Base-by-base conservation (phyloP, 2,329 filamentous ascomycete genomes). In the Chaetomiaceae sp. region DNA sequence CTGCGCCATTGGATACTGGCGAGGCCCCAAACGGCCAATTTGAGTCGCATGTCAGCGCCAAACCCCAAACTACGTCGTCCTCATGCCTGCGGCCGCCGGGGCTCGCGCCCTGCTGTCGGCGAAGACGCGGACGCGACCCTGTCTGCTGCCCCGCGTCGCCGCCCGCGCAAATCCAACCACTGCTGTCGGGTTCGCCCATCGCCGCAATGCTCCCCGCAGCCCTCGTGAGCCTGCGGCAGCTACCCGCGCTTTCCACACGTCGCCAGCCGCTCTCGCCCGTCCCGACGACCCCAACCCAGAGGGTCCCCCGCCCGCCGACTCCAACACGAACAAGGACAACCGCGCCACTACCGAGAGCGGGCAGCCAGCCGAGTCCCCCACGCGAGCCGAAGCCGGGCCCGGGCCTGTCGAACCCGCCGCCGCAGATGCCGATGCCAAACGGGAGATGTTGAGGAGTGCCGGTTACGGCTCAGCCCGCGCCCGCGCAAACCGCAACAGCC, bases 31-130 rank as follows among this genome's bases (percentile, higher is more conserved):
- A 48, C 41, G 27, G 34, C 21, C 48, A 48, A 48, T 51, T 51
- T 18, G 43, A 51, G 13, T 29, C 51, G 48, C 51, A 54, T 58
- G 47, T 30, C 18, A 45, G 23, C 32, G 32, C 18, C 23, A 29
- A 21, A 16, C 42, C 14, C 34, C 42, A n/a, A 58, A 48, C 40
- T 20, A 25, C 36, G 27, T 11, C 44, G 13, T 58, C 43, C 50
- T 53, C 43, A 64, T 64, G 62, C 59, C 58, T 59, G 30, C 57
- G 48, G 56, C 61, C 48, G 53, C 54, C 9, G 36, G 61, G 58
- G 61, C 61, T 41, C 60, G 61, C 49, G 62, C 61, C 55, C 61
- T 64, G 53, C 53, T 62, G 51, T 61, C 58, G 55, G 60, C 59
- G 55, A 53, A 51, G 55, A 30, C 47, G 9, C 34, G 25, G 21